Base-by-base conservation (phyloP, 345 rosid genomes). In the Angophora floribunda region DNA sequence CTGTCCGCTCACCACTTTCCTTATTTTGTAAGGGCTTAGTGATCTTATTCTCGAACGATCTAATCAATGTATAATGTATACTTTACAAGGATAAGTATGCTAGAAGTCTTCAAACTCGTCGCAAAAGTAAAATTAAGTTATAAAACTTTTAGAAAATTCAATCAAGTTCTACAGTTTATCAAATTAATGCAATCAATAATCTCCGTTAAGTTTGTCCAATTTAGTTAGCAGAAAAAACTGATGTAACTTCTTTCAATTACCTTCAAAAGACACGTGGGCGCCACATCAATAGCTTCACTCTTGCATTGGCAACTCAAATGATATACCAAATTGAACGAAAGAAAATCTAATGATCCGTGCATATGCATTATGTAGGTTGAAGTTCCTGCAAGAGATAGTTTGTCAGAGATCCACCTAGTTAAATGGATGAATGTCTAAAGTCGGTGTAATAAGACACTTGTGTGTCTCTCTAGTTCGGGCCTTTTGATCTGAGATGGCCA, bases 401-500 rank as follows among this genome's bases (percentile, higher is more conserved):
- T 36, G 41, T 36, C 41, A 36, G 41, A 36, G 41, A 36, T 36
- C 41, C 41, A 36, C 41, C 41, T 4, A 36, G 41, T 36, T 36
- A 4, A 4, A 36, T 36, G 41, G 41, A 36, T 36, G 41, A 36
- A 36, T 36, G 41, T 36, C 41, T 36, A 36, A 2, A 4, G 41
- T 36, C 41, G 41, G 41, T 36, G 41, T 36, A 36, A 36, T 36
- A 36, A 36, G 41, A 36, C 41, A 36, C 2, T 36, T 36, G 41
- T 36, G 41, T 36, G 41, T 36, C 41, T 36, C 41, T 36, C 41
- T 36, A 36, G 41, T 36, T 36, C 41, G 41, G 41, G 41, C 41
- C 2, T 36, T 36, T 36, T 50, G 36, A 94, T 97, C 96, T 91
- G 22, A 96, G 86, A 86, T 96, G 97, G 13, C 97, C 98, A 7